Base-by-base conservation (phyloP, 2,329 filamentous ascomycete genomes). In the Knufia petricola region DNA sequence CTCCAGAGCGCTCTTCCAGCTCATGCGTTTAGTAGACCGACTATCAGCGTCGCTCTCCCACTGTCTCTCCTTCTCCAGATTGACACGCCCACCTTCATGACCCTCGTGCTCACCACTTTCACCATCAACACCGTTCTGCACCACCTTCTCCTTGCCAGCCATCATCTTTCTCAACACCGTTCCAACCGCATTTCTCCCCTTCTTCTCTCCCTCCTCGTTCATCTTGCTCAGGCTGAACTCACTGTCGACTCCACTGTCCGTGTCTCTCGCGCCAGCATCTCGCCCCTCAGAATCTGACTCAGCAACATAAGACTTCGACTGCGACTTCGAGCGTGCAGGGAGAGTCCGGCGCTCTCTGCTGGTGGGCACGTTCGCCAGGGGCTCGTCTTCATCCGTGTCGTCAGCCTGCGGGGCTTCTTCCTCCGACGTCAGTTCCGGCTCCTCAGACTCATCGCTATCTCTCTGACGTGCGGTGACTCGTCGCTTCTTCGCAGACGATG, bases 261-360 rank as follows among this genome's bases (percentile, higher is more conserved):
- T 26, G 4, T 26, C 44, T 15, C 19, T 23, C 4, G 44, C 32
- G 10, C 44, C 34, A 17, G 32, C 44, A 28, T 39, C 44, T 21
- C 23, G 30, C 2, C 44, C 15, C 70, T 80, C 15, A 76, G 81
- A 55, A 77, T 77, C 10, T 76, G 76, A 2, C 75, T 75, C 1
- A 75, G 74, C 46, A 69, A 71, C 7, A 64, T 67, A 47, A 10
- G 10, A 26, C 17, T 39, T 38, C 7, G 44, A 38, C 13, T 34
- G 32, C 3, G 44, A 37, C 13, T 38, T 47, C 3, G 44, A 47
- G 3, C 44, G 19, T 8, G 32, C 21, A 15, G 44, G 44, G 4
- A 47, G 19, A 6, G 19, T 39, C 15, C 44, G 32, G 24, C 17
- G 17, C 21, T 8, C 42, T 7, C 20, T 26, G 19, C 9, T 28